Percentiles rank a stretch among this genome's conserved stretches.
Evolutionary conservation across 495 filamentous ascomycete genomes (phyloP).

Genomic region (Tuber melanosporum): DNA sequence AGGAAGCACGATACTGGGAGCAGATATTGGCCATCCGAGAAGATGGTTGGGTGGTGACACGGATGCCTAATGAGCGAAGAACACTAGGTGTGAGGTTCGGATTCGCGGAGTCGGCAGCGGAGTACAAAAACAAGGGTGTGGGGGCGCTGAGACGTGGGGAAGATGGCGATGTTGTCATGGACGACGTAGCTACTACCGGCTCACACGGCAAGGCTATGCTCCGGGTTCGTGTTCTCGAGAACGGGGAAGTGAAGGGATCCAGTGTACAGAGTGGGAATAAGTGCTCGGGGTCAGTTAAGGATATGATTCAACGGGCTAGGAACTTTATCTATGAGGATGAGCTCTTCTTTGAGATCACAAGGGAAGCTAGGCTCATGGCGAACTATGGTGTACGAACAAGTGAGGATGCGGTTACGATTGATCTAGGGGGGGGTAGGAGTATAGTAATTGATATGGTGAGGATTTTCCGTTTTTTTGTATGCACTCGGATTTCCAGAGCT

Average conservation of each 20-base stretch:
- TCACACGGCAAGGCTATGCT: slow-evolving; percentile 49
- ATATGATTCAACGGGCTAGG: slow-evolving; percentile 69
- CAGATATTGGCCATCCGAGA: slow-evolving; percentile 72
- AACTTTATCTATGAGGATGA: slow-evolving; percentile 89
- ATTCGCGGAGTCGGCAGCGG: slow-evolving; percentile 67
- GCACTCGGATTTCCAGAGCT: slow-evolving; percentile 5
- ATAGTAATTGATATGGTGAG: slow-evolving; percentile 62
- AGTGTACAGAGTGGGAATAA: slow-evolving; percentile 29
- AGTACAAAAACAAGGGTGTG: slow-evolving; percentile 71
- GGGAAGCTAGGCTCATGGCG: slow-evolving; percentile 66
- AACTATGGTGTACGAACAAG: slow-evolving; percentile 59
- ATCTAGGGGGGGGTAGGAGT: slow-evolving; percentile 50
- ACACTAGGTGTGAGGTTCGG: slow-evolving; percentile 81
- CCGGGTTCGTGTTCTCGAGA: slow-evolving; percentile 53
- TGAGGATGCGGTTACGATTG: slow-evolving; percentile 54
- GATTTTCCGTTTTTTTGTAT: slow-evolving; percentile 1
- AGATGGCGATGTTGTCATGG: slow-evolving; percentile 67
- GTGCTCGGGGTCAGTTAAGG: slow-evolving; percentile 49
- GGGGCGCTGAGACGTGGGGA: slow-evolving; percentile 67
- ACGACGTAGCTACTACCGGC: slow-evolving; percentile 54
- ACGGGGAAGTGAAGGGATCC: slow-evolving; percentile 50
- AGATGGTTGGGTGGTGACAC: slow-evolving; percentile 74
- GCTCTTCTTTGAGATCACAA: slow-evolving; percentile 81
- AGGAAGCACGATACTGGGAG: slow-evolving; percentile 82
- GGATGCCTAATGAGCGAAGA: slow-evolving; percentile 63